Evolutionary conservation across 2,329 filamentous ascomycete species (phyloP).

Genomic region (Verticillium nonalfalfae): DNA sequence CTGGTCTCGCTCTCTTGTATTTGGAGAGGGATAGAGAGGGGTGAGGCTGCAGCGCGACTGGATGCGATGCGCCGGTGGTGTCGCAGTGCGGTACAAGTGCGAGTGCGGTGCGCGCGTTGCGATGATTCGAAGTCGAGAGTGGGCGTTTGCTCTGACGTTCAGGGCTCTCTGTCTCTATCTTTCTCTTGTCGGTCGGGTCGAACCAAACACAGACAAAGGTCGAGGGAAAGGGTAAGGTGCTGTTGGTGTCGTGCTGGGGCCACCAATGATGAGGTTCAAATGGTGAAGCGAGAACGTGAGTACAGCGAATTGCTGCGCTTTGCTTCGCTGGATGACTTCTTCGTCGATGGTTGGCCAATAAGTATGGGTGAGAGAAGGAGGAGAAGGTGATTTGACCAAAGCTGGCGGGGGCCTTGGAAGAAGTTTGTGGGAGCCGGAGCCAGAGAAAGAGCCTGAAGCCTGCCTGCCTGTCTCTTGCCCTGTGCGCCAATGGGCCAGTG

Average conservation of each 20-base stretch:
- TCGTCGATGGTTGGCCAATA: background rate
- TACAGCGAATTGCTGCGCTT: background rate
- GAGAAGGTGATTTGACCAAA: background rate
- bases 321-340: background rate
- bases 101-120: background rate
- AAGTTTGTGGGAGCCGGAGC: background rate
- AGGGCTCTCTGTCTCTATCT: background rate
- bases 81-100: background rate
- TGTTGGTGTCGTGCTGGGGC: background rate
- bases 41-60: background rate
- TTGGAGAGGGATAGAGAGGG: background rate
- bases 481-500: background rate
- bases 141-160: background rate
- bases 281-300: background rate
- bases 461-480: background rate
- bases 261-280: background rate
- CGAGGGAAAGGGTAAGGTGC: background rate
- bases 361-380: background rate
- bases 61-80: background rate
- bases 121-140: background rate
- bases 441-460: background rate
- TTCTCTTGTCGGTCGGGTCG: background rate
- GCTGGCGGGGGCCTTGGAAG: background rate
- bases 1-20: too few relatives aligned
- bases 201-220: background rate